These are phyloP conservation scores for Stereum hirsutum DNA, from an alignment of 1,284 basidiomycete genomes.

Conservation along the genomic window DNA sequence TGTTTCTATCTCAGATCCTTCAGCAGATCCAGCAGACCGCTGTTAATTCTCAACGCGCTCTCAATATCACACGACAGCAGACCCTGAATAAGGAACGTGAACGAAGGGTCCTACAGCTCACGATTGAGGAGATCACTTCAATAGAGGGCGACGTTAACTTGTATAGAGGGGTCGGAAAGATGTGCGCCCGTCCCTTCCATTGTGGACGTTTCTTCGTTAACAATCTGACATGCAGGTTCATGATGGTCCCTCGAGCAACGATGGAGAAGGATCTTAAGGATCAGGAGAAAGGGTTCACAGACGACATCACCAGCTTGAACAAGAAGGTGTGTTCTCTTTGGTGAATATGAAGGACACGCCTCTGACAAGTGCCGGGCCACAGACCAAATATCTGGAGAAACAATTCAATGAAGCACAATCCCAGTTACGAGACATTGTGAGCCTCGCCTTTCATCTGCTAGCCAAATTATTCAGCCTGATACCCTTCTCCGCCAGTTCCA, in stretches of 20 bases:
- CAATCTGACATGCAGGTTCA: slow-evolving; percentile 52
- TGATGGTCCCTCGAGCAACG: slow-evolving; percentile 73
- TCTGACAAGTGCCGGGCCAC: not conserved
- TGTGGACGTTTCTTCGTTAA: not conserved
- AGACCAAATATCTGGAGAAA: slow-evolving; percentile 88
- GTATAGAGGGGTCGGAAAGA: slow-evolving; percentile 89
- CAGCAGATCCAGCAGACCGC: slow-evolving; percentile 85
- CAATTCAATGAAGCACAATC: slow-evolving; percentile 84
- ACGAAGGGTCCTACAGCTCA: slow-evolving; percentile 79
- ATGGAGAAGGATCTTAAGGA: slow-evolving; percentile 69
- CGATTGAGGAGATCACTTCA: slow-evolving; percentile 64
- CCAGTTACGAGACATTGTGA: slow-evolving; percentile 81
- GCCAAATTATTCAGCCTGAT: not conserved
- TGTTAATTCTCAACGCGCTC: slow-evolving; percentile 69
- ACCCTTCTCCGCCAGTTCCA: slow-evolving; percentile 7
- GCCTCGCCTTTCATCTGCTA: slow-evolving; percentile 16
- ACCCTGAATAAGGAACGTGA: slow-evolving; percentile 75
- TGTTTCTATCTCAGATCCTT: slow-evolving; percentile 53
- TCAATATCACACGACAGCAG: slow-evolving; percentile 68
- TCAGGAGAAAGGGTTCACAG: slow-evolving; percentile 74
- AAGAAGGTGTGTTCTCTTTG: slow-evolving; percentile 81
- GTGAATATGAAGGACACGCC: slow-evolving; percentile 2
- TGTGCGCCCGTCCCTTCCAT: slow-evolving; percentile 56
- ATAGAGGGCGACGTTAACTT: slow-evolving; percentile 65
- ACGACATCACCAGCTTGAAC: slow-evolving; percentile 69